Evolutionary conservation across 352 stramenopile genomes (phyloP), one percentile per base, ranked within the genome.

Genomic region (Plasmopara muralis): DNA sequence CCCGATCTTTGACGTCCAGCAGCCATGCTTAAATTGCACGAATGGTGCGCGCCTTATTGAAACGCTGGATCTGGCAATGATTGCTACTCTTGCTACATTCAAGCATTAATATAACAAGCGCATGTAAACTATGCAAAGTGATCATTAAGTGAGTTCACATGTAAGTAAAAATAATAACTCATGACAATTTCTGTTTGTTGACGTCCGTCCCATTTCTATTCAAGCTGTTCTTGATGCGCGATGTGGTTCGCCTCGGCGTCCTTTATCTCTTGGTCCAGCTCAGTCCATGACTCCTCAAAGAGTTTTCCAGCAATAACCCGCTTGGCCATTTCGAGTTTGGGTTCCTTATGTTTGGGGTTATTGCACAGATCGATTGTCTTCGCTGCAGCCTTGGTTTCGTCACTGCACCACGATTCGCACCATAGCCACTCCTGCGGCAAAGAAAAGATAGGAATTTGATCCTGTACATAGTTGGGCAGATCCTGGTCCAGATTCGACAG

Each of bases 351-450:
- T 64, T 98, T 85, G 4, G 97, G 97, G 67, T 99, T 99, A 77
- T 99, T 99, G 77, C 97, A 99, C 48, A 99, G 71, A 70, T 99
- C 97, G 64, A 99, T 99, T 5, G 97, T 99, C 80, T 99, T 99
- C 18, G 97, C 95, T 9, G 78, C 53, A 10, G 66, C 79, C 70
- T 99, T 99, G 13, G 91, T 97, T 52, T 98, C 94, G 47, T 99
- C 96, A 50, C 86, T 98, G 77, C 97, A 99, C 97, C 97, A 99
- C 18, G 87, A 96, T 63, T 99, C 97, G 65, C 97, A 99, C 97
- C 97, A 99, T 8, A 99, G 83, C 97, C 97, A 99, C 62, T 99
- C 97, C 55, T 92, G 96, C 74, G 83, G 83, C 33, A 99, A 73
- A 33, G 91, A 98, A 61, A 97, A 97, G 44, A 99, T 99, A 7